Percentiles rank a stretch among this genome's conserved stretches.
phyloP scores from a whole-genome alignment of 768 basidiomycete species.

The Pisolithus marmoratus region DNA sequence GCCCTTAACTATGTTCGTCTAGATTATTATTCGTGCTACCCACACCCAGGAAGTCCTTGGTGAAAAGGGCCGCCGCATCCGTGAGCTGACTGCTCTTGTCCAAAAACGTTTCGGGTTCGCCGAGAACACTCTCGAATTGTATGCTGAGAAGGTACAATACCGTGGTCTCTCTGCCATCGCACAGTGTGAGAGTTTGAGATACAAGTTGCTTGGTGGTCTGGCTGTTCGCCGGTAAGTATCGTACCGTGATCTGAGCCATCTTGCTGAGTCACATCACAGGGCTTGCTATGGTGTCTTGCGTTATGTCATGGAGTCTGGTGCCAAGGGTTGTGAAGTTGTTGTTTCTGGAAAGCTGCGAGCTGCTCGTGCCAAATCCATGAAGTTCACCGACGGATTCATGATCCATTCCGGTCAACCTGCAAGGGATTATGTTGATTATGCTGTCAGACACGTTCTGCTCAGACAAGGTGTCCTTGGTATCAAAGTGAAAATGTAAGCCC shows the following conservation, averaged over 20 bases:
- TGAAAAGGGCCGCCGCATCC: constrained; percentile 98
- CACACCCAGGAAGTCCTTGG: constrained; percentile 99
- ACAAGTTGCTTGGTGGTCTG: constrained; percentile 99
- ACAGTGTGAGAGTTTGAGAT: constrained; percentile 96
- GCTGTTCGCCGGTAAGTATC: constrained; percentile 87
- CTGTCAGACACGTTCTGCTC: constrained; percentile 95
- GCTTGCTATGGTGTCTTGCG: constrained; percentile 99
- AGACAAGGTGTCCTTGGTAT: constrained; percentile 99
- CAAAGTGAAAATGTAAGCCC: constrained; percentile 95
- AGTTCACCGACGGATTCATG: constrained; percentile 99
- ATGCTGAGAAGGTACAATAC: constrained; percentile 98
- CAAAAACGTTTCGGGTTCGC: constrained; percentile 99
- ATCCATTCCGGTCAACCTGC: constrained; percentile 98
- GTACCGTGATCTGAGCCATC: not conserved
- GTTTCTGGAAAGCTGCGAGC: constrained; percentile 99
- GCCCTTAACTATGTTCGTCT: not conserved
- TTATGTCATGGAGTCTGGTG: constrained; percentile 99
- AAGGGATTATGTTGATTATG: constrained; percentile 94
- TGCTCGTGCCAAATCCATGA: constrained; percentile 99
- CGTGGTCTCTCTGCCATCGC: constrained; percentile 98
- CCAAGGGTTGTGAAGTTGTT: constrained; percentile 99
- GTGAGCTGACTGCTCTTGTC: constrained; percentile 96
- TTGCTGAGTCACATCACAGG: constrained; percentile 32
- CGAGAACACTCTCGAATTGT: constrained; percentile 97
- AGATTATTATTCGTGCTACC: constrained; percentile 99